Base-by-base conservation (phyloP, 192 early-diverging fungal genomes). In the Backusella luteola region DNA sequence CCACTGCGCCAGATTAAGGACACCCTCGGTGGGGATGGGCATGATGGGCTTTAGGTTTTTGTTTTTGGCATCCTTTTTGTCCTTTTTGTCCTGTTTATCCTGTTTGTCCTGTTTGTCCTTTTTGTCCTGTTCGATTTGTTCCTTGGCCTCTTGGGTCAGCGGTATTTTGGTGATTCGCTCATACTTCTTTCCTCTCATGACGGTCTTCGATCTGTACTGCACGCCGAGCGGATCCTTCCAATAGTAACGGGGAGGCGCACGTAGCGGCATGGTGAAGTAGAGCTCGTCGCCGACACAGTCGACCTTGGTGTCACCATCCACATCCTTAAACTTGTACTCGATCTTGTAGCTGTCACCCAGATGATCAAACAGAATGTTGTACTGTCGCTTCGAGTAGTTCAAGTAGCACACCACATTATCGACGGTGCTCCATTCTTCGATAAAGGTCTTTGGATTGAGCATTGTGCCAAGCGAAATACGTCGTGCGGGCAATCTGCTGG, bases 1-100 rank as follows among this genome's bases (percentile, higher is more conserved):
- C 85, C 87, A 88, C n/a, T 79, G 66, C 1, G 85, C 85, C 0
- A 90, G 39, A n/a, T 83, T 74, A 4, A 86, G 66, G 34, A 46
- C 68, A 15, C 78, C 73, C 4, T 68, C 69, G 0, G 76, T 71
- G 0, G 79, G 59, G 69, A 78, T 79, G 2, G 81, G 82, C 36
- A 78, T 32, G 32, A 32, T 56, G n/a, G 83, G 78, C 3, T 52
- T 39, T 34, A 63, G 21, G 6, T 32, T 32, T 32, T 32, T 32
- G 32, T 32, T 32, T 32, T 32, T 32, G 32, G 32, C 32, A 32
- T 32, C 29, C 1, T 29, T 29, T 29, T 29, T 29, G 1, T 29
- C 29, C 29, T 29, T 29, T 29, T 29, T 29, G 0, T 29, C 1
- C 17, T 6, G 12, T 34, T 2, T 26, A 3, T 0, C 8, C 11